These are phyloP conservation scores for Ogataea pignaliae DNA, from an alignment of 805 yeast species.

Conservation along the genomic window DNA sequence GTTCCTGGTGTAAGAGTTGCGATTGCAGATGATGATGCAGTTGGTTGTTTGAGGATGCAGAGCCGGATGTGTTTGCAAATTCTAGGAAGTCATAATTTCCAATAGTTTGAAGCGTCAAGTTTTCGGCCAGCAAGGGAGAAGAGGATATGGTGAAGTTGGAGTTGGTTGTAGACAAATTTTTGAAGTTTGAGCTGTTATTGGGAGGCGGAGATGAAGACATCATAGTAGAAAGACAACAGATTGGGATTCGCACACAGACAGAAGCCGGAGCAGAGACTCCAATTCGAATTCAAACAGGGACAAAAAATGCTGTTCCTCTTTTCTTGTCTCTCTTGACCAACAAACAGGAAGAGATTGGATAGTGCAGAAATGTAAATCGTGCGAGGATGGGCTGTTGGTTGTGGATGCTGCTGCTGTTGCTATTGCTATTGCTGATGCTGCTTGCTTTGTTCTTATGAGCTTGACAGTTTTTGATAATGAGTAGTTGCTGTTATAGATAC, in stretches of 20 bases:
- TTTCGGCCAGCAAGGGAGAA: constrained; percentile 20
- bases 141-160: constrained; percentile 17
- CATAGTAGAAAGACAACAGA: constrained; percentile 15
- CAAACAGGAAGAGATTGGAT: too few relatives aligned
- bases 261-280: not conserved
- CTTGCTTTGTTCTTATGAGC: too few relatives aligned
- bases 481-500: too few relatives aligned
- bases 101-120: constrained; percentile 16
- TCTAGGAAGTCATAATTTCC: constrained; percentile 13
- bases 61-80: not conserved
- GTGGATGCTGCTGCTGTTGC: too few relatives aligned
- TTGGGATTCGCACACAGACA: not conserved
- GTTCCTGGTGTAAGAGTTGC: constrained; percentile 3
- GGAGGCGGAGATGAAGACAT: constrained; percentile 34
- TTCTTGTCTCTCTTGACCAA: too few relatives aligned
- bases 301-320: too few relatives aligned
- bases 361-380: too few relatives aligned
- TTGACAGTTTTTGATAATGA: too few relatives aligned
- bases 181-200: constrained; percentile 15
- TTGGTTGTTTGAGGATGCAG: not conserved
- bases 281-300: not conserved
- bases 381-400: too few relatives aligned
- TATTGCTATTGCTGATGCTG: too few relatives aligned
- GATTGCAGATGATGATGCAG: constrained; percentile 1
- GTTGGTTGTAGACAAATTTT: constrained; percentile 11